Evolutionary conservation across 176 grass and related monocot genomes (phyloP), one percentile per base, ranked within the genome.

Genomic region (Carex myosuroides): DNA sequence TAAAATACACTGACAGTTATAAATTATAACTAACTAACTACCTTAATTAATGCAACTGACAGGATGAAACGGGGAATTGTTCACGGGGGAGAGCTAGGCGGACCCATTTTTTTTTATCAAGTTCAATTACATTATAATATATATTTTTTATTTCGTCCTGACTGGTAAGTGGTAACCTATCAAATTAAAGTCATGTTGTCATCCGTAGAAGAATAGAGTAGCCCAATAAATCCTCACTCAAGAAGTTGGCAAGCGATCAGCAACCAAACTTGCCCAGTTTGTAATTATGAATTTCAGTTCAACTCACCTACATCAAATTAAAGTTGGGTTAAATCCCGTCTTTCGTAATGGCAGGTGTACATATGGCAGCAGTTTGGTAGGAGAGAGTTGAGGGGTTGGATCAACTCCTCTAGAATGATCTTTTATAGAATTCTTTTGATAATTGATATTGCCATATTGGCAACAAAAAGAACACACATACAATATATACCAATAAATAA

Each of bases 281-380:
- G 46, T 29, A 16, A 8, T 66, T 44, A n/a, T 70, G 32, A 70
- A 7, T 8, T 70, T 39, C 35, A 70, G 13, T 70, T 20, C 68
- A 41, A 8, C 37, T 10, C 37, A 71, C 68, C 68, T 21, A 46
- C 44, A 55, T 24, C 20, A 13, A 20, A 67, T 48, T 67, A 39
- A 82, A 82, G 11, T 48, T 64, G 0, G 32, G 53, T 64, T 42
- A 44, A 50, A 41, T 1, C 24, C 1, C 13, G 11, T 66, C 24
- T 46, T 41, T 14, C 13, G 39, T 24, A 62, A 64, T 84, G 82
- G 14, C 67, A 84, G 64, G 82, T 84, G 63, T 71, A 57, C 41
- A 56, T 69, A 74, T 48, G 82, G 42, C 37, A 69, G 64, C 50
- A 39, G 66, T 84, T 84, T 73, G 82, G 65, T 72, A 71, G 63